Percentiles rank a stretch among this genome's conserved stretches.
phyloP scores from a whole-genome alignment of 139 green algal genomes.

The Tetratostichococcus sp. region DNA sequence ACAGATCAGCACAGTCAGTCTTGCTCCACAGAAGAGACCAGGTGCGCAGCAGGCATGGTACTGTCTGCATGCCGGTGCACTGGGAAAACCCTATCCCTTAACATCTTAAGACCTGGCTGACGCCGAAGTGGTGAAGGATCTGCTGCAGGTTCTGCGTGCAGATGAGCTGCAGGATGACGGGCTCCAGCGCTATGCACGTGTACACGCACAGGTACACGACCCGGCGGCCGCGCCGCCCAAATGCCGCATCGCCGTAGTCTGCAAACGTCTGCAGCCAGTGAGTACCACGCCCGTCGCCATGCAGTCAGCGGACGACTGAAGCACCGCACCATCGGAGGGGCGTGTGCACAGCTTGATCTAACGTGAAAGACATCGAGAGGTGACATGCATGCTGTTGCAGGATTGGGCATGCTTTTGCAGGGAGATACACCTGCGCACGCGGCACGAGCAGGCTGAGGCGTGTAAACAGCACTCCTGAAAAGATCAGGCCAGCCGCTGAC shows the following conservation, averaged over 20 bases:
- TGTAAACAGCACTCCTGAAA: not conserved
- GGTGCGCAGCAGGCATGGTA: too few species aligned
- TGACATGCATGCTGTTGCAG: too few species aligned
- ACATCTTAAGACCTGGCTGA: not conserved
- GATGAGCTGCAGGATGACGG: not conserved
- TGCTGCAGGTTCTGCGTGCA: not conserved
- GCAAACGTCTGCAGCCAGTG: not conserved
- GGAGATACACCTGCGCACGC: not conserved
- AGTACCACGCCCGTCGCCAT: not conserved
- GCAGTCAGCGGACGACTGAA: not conserved
- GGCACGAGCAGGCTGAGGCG: not conserved
- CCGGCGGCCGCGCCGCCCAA: too few species aligned
- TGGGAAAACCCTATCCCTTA: too few species aligned
- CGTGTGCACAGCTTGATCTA: too few species aligned
- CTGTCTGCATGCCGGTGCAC: too few species aligned
- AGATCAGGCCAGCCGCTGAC: not conserved
- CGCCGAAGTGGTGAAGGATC: not conserved
- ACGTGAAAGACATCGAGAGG: too few species aligned
- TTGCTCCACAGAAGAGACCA: too few species aligned
- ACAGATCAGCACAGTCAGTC: too few species aligned
- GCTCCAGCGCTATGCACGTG: not conserved
- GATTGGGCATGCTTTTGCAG: too few species aligned
- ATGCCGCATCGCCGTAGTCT: not conserved
- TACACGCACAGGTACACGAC: not conserved
- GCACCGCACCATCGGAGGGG: too few species aligned